Evolutionary conservation across 306 rosid genomes (phyloP).

Genomic region (Astragalus membranaceus): DNA sequence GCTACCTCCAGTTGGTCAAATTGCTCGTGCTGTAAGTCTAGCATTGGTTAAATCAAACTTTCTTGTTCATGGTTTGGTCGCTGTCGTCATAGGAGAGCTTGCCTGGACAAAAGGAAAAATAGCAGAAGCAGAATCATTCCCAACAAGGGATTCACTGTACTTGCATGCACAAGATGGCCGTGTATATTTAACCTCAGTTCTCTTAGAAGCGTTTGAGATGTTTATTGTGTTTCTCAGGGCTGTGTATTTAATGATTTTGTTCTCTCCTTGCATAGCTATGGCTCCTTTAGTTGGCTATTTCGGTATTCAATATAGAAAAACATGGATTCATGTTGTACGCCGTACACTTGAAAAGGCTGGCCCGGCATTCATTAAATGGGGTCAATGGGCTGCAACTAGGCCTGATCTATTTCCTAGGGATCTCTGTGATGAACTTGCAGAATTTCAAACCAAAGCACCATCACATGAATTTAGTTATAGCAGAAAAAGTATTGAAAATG

Average conservation of each 20-base stretch:
- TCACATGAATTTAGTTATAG: slow-evolving; percentile 58
- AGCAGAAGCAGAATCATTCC: slow-evolving; percentile 48
- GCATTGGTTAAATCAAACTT: slow-evolving; percentile 63
- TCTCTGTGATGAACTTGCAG: slow-evolving; percentile 60
- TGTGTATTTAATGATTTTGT: slow-evolving; percentile 49
- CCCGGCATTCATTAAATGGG: slow-evolving; percentile 84
- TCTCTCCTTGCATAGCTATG: slow-evolving; percentile 65
- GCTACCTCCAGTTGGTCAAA: slow-evolving; percentile 42
- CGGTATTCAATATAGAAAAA: slow-evolving; percentile 53
- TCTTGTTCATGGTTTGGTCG: slow-evolving; percentile 53
- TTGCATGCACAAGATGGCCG: slow-evolving; percentile 43
- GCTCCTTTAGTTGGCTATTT: slow-evolving; percentile 49
- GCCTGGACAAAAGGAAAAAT: slow-evolving; percentile 33
- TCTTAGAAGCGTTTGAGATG: slow-evolving; percentile 44
- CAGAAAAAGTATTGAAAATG: slow-evolving; percentile 53
- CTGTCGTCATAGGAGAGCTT: slow-evolving; percentile 48
- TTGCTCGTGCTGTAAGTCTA: slow-evolving; percentile 62
- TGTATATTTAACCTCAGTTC: slow-evolving; percentile 35
- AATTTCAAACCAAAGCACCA: slow-evolving; percentile 70
- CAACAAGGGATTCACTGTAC: slow-evolving; percentile 34
- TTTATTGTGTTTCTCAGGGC: slow-evolving; percentile 56
- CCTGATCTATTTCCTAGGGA: slow-evolving; percentile 78
- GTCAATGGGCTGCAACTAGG: slow-evolving; percentile 89
- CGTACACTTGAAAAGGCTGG: slow-evolving; percentile 67
- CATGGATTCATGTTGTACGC: slow-evolving; percentile 55